Base-by-base conservation (phyloP, 305 asterid species). In the Andrographis paniculata region DNA sequence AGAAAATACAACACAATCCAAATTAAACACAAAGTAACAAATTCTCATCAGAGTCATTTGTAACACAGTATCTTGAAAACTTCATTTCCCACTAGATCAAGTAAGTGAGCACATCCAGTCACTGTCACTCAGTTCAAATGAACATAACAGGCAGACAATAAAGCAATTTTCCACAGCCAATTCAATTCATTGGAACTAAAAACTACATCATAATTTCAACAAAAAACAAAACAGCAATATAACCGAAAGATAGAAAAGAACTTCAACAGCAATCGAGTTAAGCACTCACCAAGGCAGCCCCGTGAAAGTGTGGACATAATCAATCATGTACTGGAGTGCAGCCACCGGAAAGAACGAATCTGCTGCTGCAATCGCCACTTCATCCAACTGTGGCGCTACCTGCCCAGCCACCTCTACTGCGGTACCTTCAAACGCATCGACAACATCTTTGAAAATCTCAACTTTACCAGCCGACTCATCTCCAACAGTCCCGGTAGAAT, bases 271-370 rank as follows among this genome's bases (percentile, higher is more conserved):
- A 33, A 33, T 4, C 1, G 12, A 7, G 13, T 33, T 9, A 2
- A 33, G 0, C 11, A 33, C 70, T 63, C 64, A 87, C 96, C 98
- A 89, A 58, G 70, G 14, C 12, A 78, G 58, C 27, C 98, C 98
- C 4, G 82, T 74, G 44, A 36, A 61, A 35, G 27, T 45, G 62
- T 89, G 98, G 42, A 89, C 75, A 56, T 80, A 80, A 53, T 77
- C 88, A 40, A 89, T 78, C 48, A 82, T 37, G 59, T 89, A 64
- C 61, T 85, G 94, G 28, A 89, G 66, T 14, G 60, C 84, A 12
- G 93, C 91, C 63, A 85, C 87, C 0, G 95, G 96, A 49, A 66
- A 50, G 60, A 35, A 80, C 28, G 94, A 85, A 60, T 82, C 98
- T 0, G 94, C 92, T 1, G 96, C 92, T 1, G 91, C 95, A 53